These are phyloP conservation scores for Craspedostauros australis DNA, from an alignment of 108 stramenopile species.

Conservation along the genomic window DNA sequence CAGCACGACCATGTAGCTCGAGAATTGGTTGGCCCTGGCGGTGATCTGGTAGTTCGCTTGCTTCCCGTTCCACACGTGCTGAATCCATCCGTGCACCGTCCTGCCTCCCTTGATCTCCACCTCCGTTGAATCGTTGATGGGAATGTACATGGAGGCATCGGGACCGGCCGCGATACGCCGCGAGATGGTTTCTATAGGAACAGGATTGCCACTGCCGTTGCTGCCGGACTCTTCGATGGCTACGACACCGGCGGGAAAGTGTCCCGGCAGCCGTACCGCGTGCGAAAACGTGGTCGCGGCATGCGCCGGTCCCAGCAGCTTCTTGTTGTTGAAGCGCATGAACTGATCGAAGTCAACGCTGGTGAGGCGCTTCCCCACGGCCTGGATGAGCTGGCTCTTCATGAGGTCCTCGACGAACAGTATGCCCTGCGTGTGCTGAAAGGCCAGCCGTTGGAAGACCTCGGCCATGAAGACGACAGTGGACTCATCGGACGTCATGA, in stretches of 20 bases:
- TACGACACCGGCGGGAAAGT: too few species aligned
- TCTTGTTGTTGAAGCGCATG: slow-evolving; percentile 43
- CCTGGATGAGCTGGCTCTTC: slow-evolving; percentile 43
- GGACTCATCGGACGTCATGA: slow-evolving; percentile 29
- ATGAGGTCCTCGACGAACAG: slow-evolving; percentile 58
- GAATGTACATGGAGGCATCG: slow-evolving; percentile 19
- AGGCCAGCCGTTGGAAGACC: too few species aligned
- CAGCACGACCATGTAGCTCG: slow-evolving; percentile 54
- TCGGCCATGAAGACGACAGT: too few species aligned
- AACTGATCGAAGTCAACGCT: slow-evolving; percentile 54
- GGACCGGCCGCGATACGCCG: neutral
- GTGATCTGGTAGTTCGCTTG: slow-evolving; percentile 24
- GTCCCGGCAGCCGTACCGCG: slow-evolving; percentile 32
- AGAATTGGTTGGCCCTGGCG: slow-evolving; percentile 55
- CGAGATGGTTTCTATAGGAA: slow-evolving; percentile 25
- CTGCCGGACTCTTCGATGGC: neutral
- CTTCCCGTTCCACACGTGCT: slow-evolving; percentile 26
- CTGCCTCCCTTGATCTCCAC: slow-evolving; percentile 37
- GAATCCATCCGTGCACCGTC: slow-evolving; percentile 48
- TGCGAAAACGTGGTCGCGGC: slow-evolving; percentile 53
- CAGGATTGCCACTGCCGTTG: neutral
- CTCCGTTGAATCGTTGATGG: slow-evolving; percentile 19
- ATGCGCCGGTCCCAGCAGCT: slow-evolving; percentile 31
- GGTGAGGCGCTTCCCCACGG: slow-evolving; percentile 68
- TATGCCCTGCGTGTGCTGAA: neutral